phyloP scores from a whole-genome alignment of 371 early-diverging fungal genomes.

The Actinomortierella ambigua region DNA sequence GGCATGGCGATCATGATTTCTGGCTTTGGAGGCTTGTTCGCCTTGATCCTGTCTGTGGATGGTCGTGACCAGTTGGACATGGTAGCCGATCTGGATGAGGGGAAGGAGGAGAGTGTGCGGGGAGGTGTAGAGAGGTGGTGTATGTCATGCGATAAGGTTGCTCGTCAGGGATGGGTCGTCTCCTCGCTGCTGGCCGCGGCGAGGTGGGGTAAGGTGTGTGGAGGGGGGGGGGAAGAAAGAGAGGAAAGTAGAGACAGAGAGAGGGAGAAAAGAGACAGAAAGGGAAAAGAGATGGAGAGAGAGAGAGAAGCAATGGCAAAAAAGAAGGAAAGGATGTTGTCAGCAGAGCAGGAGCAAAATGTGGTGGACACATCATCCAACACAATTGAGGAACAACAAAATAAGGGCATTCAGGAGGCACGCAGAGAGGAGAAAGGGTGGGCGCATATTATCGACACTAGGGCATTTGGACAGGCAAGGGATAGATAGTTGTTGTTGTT shows the following conservation, averaged over 20 bases:
- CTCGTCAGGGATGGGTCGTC: too few relatives aligned
- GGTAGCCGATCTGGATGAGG: background rate
- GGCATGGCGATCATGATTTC: slow-evolving; percentile 32
- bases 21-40: slow-evolving; percentile 18
- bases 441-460: too few relatives aligned
- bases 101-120: background rate
- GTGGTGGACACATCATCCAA: too few relatives aligned
- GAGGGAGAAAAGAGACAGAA: background rate
- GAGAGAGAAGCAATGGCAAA: background rate
- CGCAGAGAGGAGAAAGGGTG: too few relatives aligned
- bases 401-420: too few relatives aligned
- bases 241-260: background rate
- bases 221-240: background rate
- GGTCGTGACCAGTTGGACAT: slow-evolving; percentile 1
- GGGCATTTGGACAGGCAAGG: too few relatives aligned
- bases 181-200: too few relatives aligned
- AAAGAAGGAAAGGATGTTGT: background rate
- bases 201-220: background rate
- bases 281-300: background rate
- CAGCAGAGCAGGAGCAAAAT: background rate
- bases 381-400: too few relatives aligned
- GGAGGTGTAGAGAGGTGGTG: background rate
- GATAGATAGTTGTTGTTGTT: too few relatives aligned
- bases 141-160: background rate
- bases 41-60: slow-evolving; percentile 7